Conservation (phyloP, 805 yeast species). For the Metschnikowia koreensis region DNA sequence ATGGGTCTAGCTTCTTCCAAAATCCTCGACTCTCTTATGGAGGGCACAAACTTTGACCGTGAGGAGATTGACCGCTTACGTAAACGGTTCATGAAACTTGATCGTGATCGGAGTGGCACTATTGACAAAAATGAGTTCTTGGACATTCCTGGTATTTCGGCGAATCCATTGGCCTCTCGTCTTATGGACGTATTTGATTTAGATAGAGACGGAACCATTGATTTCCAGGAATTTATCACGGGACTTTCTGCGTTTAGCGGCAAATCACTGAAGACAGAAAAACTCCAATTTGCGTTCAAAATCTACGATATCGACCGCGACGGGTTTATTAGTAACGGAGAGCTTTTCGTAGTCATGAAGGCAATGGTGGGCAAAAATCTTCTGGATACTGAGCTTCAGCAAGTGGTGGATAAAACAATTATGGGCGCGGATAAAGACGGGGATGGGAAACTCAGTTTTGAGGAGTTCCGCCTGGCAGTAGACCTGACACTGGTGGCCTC, state of each 20-base stretch:
- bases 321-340: constrained; percentile 94
- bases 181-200: constrained; percentile 92
- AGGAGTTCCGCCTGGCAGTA: constrained; percentile 75
- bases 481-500: constrained; percentile 58
- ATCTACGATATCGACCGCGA: constrained; percentile 95
- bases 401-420: constrained; percentile 94
- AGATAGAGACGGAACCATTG: constrained; percentile 90
- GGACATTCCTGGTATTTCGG: constrained; percentile 86
- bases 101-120: constrained; percentile 88
- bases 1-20: constrained; percentile 67
- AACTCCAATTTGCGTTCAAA: constrained; percentile 83
- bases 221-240: constrained; percentile 89
- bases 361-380: constrained; percentile 96
- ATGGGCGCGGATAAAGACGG: constrained; percentile 94
- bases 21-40: constrained; percentile 65
- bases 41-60: constrained; percentile 81
- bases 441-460: constrained; percentile 83
- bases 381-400: constrained; percentile 85
- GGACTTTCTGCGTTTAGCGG: constrained; percentile 87
- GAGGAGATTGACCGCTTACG: constrained; percentile 91
- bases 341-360: constrained; percentile 83
- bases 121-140: constrained; percentile 88
- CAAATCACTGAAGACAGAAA: constrained; percentile 76
- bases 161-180: constrained; percentile 86
- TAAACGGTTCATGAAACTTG: constrained; percentile 92